Percentiles rank a stretch among this genome's conserved stretches.
These are phyloP conservation scores for Exophiala bonariae DNA, from an alignment of 2,329 filamentous ascomycete genomes.

Conservation along the genomic window DNA sequence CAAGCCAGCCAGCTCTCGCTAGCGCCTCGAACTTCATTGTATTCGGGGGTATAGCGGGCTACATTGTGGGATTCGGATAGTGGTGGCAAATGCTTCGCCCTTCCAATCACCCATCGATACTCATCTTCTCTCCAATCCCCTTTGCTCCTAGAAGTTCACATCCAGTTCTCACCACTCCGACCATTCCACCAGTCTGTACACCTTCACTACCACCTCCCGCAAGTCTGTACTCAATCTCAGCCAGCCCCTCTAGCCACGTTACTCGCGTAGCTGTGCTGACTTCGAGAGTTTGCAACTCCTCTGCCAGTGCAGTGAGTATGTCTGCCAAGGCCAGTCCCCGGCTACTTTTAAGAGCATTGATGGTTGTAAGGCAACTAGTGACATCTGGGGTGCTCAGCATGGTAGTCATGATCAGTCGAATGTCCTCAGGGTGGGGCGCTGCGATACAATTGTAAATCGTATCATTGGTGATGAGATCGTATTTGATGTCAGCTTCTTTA, in stretches of 20 bases:
- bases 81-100: too few relatives aligned
- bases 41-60: too few relatives aligned
- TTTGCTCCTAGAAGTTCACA: conserved; percentile 68
- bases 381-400: conserved; percentile 84
- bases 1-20: too few relatives aligned
- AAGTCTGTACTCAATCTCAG: conserved; percentile 88
- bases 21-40: too few relatives aligned
- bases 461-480: conserved; percentile 86
- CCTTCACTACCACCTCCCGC: conserved; percentile 83
- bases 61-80: too few relatives aligned
- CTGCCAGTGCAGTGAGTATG: conserved; percentile 82
- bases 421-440: conserved; percentile 86
- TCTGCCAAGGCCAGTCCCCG: conserved; percentile 90
- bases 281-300: conserved; percentile 79
- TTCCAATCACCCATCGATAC: conserved; percentile 17
- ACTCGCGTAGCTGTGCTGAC: conserved; percentile 86
- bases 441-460: conserved; percentile 97
- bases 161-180: conserved; percentile 83
- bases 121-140: conserved; percentile 29
- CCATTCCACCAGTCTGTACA: conserved; percentile 88
- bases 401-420: conserved; percentile 79
- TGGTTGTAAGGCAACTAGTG: conserved; percentile 80
- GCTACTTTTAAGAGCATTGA: conserved; percentile 81
- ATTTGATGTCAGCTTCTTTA: conserved; percentile 63
- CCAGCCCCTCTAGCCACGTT: conserved; percentile 85